Evolutionary conservation across 805 yeast species (phyloP).

Genomic region (Dipodascus geniculatus): DNA sequence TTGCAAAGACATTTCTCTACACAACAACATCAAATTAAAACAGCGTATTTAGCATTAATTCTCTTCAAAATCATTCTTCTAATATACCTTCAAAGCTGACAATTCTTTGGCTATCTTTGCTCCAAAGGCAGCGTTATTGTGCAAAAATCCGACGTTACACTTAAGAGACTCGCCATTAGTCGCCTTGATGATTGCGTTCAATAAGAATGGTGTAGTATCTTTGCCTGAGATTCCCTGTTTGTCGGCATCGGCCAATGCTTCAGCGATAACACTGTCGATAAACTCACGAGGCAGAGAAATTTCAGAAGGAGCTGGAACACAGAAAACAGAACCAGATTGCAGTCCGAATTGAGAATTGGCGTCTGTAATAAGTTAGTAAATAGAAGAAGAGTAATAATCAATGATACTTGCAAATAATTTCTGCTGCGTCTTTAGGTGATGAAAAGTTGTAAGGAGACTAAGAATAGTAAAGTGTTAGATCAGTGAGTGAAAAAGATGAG

Average conservation of each 20-base stretch:
- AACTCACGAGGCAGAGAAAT: constrained; percentile 43
- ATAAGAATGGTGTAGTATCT: constrained; percentile 65
- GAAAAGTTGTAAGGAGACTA: constrained; percentile 53
- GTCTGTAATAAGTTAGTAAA: constrained; percentile 10
- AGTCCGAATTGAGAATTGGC: constrained; percentile 38
- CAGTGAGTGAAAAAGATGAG: not conserved
- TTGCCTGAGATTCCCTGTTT: constrained; percentile 50
- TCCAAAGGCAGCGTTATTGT: constrained; percentile 63
- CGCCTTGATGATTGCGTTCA: constrained; percentile 49
- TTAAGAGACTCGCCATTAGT: constrained; percentile 61
- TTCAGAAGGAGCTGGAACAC: constrained; percentile 68
- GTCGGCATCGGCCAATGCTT: constrained; percentile 48
- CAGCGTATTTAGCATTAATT: too few relatives aligned
- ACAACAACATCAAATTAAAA: too few relatives aligned
- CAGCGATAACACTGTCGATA: constrained; percentile 44
- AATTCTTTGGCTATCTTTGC: constrained; percentile 53
- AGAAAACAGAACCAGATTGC: constrained; percentile 60
- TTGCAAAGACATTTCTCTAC: too few relatives aligned
- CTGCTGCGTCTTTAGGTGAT: constrained; percentile 49
- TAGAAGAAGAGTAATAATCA: not conserved
- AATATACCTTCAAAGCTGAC: constrained; percentile 25
- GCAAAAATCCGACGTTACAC: constrained; percentile 64
- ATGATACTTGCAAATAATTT: constrained; percentile 34
- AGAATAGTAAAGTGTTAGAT: not conserved
- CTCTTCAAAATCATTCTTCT: not conserved